phyloP scores from a whole-genome alignment of 2,329 filamentous ascomycete species.

The Colletotrichum gloeosporioides region DNA sequence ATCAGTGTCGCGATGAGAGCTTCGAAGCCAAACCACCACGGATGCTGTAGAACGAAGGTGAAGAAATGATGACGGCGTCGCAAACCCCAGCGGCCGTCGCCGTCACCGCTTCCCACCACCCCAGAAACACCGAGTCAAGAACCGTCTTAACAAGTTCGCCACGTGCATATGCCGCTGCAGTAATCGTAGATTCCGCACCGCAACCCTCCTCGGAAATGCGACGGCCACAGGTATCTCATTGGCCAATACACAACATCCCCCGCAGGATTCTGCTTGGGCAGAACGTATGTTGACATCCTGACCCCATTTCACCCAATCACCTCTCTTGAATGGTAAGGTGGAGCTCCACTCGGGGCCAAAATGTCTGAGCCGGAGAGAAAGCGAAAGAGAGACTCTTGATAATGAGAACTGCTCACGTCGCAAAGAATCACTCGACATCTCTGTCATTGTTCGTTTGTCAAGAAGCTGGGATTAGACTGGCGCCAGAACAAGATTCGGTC shows the following conservation, averaged over 20 bases:
- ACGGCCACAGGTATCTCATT: neutral
- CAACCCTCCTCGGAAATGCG: neutral
- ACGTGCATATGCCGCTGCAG: neutral
- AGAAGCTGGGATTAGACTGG: neutral
- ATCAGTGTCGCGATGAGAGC: neutral
- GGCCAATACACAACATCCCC: neutral
- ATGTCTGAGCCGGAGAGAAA: neutral
- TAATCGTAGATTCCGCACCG: neutral
- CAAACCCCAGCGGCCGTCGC: neutral
- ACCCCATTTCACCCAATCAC: neutral
- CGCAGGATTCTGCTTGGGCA: slow-evolving; percentile 14
- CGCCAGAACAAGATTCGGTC: neutral
- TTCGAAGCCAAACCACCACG: neutral
- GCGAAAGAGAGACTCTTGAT: neutral
- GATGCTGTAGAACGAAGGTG: neutral
- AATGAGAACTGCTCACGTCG: neutral
- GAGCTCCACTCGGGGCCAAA: neutral
- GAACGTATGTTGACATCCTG: neutral
- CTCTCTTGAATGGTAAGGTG: neutral
- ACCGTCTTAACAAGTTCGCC: neutral
- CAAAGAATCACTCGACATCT: neutral
- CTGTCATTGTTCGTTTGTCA: neutral
- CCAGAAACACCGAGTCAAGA: neutral
- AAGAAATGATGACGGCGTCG: neutral
- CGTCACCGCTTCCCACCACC: neutral